phyloP scores from a whole-genome alignment of 768 basidiomycete species.

The Agaricus bisporus region DNA sequence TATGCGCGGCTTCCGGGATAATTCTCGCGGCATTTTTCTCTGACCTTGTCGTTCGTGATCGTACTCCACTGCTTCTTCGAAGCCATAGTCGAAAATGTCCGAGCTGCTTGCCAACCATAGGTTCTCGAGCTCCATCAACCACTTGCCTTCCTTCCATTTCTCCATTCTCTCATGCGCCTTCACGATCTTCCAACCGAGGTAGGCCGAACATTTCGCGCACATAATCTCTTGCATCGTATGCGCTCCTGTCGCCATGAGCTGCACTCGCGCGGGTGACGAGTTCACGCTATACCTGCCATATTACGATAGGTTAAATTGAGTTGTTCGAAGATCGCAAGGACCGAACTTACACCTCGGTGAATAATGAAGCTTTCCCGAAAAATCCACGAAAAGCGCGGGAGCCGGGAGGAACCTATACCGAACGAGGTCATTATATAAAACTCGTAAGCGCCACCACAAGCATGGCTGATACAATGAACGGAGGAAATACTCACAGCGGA shows the following conservation, averaged over 20 bases:
- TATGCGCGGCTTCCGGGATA: neutral
- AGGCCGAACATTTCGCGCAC: conserved; percentile 42
- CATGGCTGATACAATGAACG: neutral
- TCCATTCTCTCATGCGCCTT: conserved; percentile 51
- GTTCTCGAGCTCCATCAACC: conserved; percentile 52
- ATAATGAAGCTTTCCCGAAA: conserved; percentile 52
- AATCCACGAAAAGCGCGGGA: conserved; percentile 49
- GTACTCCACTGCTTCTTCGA: neutral
- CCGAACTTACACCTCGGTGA: conserved; percentile 44
- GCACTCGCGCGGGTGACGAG: conserved; percentile 38
- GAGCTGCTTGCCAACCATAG: conserved; percentile 19
- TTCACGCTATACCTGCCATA: conserved; percentile 40
- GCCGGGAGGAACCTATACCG: conserved; percentile 34
- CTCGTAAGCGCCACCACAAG: no score
- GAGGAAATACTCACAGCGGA: conserved; percentile 7
- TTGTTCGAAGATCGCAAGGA: neutral
- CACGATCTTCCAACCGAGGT: conserved; percentile 61
- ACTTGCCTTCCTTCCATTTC: conserved; percentile 58
- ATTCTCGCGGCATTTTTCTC: neutral
- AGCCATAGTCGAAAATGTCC: conserved; percentile 4
- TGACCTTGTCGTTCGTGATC: neutral
- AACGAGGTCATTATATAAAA: neutral
- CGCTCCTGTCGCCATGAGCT: conserved; percentile 58
- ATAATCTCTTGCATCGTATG: conserved; percentile 55
- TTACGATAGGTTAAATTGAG: neutral